Base-by-base conservation (phyloP, 1,139 yeast genomes). In the Saccharomyces uvarum region DNA sequence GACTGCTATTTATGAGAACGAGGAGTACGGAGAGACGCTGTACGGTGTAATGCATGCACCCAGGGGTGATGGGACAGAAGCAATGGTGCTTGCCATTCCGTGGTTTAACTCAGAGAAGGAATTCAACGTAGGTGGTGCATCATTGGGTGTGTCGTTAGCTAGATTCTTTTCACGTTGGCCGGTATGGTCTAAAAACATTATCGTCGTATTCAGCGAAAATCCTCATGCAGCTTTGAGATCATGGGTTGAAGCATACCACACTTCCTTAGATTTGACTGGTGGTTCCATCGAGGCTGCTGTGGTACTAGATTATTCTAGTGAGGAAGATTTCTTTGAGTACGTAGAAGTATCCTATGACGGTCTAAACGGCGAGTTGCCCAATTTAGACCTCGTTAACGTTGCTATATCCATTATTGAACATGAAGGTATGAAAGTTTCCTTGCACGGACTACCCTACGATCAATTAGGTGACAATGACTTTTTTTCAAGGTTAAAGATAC, bases 191-290 rank as follows among this genome's bases (percentile, higher is more conserved):
- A 95, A 93, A 67, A 95, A 93, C 67, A 85, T 95, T 59, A 86
- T 95, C 32, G 74, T 93, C 54, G 96, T 93, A 16, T 80, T 89
- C 55, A 90, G 97, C 3, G 82, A 83, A 51, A 84, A 90, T 65
- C 82, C 87, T 1, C 81, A 81, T 50, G 75, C 76, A 48, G 82
- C 95, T 1, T 75, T 93, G 57, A 75, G 97, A 58, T 75, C 84
- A 1, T 95, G 98, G 98, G 97, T 93, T 3, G 88, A 88, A 57
- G 97, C 96, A 0, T 95, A 95, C 69, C 98, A 95, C 67, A 84
- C 89, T 0, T 75, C 86, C 0, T 75, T 95, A 66, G 95, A 89
- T 63, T 76, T 84, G 54, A 90, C 97, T 1, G 97, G 96, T n/a
- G 99, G 99, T 0, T 82, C 95, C 0, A 87, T 95, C 51, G 98